These are phyloP conservation scores for Theobroma cacao DNA, from an alignment of 345 rosid genomes.

Conservation along the genomic window DNA sequence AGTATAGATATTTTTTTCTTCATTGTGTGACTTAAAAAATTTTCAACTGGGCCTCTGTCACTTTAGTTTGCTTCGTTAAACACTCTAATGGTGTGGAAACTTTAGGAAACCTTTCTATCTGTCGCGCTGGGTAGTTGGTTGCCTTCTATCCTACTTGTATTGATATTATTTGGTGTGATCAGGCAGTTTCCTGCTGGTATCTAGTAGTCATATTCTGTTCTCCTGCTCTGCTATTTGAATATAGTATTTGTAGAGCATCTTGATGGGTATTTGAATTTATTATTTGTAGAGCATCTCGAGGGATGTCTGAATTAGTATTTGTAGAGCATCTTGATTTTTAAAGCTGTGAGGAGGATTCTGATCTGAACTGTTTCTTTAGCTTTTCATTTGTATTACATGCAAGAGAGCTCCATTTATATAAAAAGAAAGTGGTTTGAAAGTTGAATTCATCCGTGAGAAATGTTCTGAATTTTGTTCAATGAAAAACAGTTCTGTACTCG, in stretches of 20 bases:
- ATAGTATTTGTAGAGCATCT: background rate
- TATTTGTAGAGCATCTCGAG: background rate
- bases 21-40: background rate
- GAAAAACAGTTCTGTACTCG: constrained; percentile 33
- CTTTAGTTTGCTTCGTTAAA: background rate
- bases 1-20: background rate
- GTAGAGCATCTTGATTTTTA: background rate
- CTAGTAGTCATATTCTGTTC: background rate
- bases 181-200: background rate
- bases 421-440: background rate
- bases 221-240: background rate
- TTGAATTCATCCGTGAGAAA: constrained; percentile 3
- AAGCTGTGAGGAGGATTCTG: background rate
- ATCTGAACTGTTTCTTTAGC: background rate
- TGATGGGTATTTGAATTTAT: constrained; percentile 1
- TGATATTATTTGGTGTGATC: background rate
- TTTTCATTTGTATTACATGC: constrained; percentile 7
- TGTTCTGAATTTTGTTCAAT: constrained; percentile 13
- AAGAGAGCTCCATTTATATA: background rate
- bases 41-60: background rate
- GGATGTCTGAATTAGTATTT: too few species aligned
- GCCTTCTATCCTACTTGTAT: background rate
- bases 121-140: background rate
- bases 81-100: background rate
- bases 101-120: background rate